phyloP scores from a whole-genome alignment of 2,329 filamentous ascomycete genomes.

The Thyridium curvatum region DNA sequence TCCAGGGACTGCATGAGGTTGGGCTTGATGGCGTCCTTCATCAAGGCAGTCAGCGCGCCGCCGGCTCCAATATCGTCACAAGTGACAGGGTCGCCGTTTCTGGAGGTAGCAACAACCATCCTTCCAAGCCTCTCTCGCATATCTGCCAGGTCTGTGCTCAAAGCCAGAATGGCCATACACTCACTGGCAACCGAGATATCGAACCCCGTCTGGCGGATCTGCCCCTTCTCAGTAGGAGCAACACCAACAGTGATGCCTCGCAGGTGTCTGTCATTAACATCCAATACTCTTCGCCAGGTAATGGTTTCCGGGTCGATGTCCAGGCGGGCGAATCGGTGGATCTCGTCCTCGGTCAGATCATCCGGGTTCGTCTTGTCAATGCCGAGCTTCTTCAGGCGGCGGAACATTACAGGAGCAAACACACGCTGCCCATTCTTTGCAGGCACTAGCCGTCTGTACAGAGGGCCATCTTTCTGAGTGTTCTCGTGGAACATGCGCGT shows the following conservation, averaged over 20 bases:
- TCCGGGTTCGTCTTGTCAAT: constrained; percentile 93
- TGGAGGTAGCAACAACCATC: constrained; percentile 92
- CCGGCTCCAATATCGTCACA: constrained; percentile 93
- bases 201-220: constrained; percentile 84
- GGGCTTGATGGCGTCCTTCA: constrained; percentile 98
- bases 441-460: constrained; percentile 85
- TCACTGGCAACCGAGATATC: constrained; percentile 97
- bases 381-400: constrained; percentile 87
- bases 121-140: constrained; percentile 89
- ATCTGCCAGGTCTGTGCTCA: constrained; percentile 81
- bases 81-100: constrained; percentile 81
- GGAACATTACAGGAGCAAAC: constrained; percentile 88
- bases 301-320: constrained; percentile 97
- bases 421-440: constrained; percentile 82
- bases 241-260: constrained; percentile 84
- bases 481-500: constrained; percentile 98
- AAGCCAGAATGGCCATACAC: constrained; percentile 95
- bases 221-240: constrained; percentile 84
- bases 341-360: constrained; percentile 85
- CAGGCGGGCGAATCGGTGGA: constrained; percentile 79
- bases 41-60: constrained; percentile 85
- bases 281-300: constrained; percentile 91
- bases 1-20: constrained; percentile 98
- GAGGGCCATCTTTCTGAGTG: constrained; percentile 82
- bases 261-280: constrained; percentile 94